Base-by-base conservation (phyloP, 2,329 filamentous ascomycete species). In the Penicillium verrucosum region DNA sequence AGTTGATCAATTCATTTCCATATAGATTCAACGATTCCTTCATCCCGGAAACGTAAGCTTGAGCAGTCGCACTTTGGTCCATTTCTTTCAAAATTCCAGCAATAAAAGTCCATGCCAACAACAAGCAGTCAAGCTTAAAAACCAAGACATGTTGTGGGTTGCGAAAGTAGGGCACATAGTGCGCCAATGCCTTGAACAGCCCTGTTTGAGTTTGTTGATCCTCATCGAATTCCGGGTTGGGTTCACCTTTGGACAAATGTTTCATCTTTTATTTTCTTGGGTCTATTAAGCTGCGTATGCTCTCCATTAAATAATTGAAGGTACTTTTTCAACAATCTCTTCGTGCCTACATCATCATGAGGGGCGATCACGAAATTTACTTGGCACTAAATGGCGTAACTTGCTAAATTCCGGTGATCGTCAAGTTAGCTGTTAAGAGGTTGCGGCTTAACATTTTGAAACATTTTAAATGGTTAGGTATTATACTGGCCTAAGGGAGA, bases 31-130 rank as follows among this genome's bases (percentile, higher is more conserved):
- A 21, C 2, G 41, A 46, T n/a, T 56, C 47, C 14, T 56, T 56
- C 54, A 56, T 56, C 5, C 54, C 54, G 21, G 54, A 56, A 11
- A 56, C 54, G 30, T 56, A 56, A 25, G 54, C 54, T 38, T 56
- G 47, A 12, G 47, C 42, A 12, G 54, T 56, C 12, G 47, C 47
- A 42, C 51, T 41, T 38, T 53, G 41, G 30, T 45, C 32, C 53
- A 56, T 56, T 30, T 56, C 46, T 25, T 56, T 56, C 32, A 56
- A 34, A 25, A 56, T 56, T 5, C 53, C 53, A 25, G 53, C 53
- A 23, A 56, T 56, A 18, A 56, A 56, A 5, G 53, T 51, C 53
- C 53, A 56, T 38, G 46, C 32, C 46, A 56, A 51, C 16, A 51
- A 23, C 11, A 56, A 40, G 37, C 29, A 37, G 25, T 56, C 53